Evolutionary conservation across 805 yeast genomes (phyloP), one percentile per base, ranked within the genome.

Genomic region (Ogataea haglerorum): DNA sequence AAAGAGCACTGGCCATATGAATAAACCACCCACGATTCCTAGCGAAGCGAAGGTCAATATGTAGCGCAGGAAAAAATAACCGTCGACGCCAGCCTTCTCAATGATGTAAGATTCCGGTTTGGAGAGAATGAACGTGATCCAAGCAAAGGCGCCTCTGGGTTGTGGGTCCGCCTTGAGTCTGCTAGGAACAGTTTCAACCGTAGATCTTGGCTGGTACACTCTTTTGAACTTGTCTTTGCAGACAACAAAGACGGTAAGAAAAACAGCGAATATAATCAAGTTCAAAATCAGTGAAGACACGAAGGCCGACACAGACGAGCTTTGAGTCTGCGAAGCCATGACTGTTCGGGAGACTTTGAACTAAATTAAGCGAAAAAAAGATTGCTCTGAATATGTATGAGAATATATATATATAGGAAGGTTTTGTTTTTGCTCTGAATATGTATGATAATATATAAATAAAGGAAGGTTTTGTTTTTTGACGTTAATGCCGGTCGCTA

Each of bases 61-160:
- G 54, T 75, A 85, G 47, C 95, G 70, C 37, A 83, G 61, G 57
- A 80, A 85, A 57, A 85, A 80, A 58, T 82, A 85, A 2, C 93
- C 93, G 62, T 85, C 95, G 23, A 79, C 60, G 38, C 90, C 85
- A 27, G 82, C 67, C 47, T 82, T 81, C 63, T 84, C 90, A 52
- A 85, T 68, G 30, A 81, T 51, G 60, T 70, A 84, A 1, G 78
- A 58, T 45, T 80, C 82, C 1, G 88, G 82, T 56, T 74, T 75
- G 4, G 64, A 47, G 45, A 80, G 51, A 16, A 84, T 42, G 40
- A 61, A 67, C 2, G 70, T 54, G 6, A 80, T 49, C 93, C 93
- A 85, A 5, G 64, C 57, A 45, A 75, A 71, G 0, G 67, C 58
- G 10, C 79, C 78, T 4, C 53, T 44, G 4, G 76, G 73, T 29